Evolutionary conservation across 805 yeast genomes (phyloP).

Genomic region (Candida jianshihensis): DNA sequence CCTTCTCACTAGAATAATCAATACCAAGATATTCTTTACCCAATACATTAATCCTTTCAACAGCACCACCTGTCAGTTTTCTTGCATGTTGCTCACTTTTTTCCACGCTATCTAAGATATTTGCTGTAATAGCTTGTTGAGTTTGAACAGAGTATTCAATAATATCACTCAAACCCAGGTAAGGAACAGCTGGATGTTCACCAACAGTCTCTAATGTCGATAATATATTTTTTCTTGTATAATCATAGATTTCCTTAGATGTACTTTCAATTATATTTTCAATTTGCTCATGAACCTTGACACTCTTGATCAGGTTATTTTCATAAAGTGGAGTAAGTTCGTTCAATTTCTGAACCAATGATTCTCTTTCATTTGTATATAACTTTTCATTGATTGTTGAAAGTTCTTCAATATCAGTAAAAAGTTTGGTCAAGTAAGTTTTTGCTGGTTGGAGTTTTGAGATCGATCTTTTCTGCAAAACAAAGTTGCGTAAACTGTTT

Average conservation of each 20-base stretch:
- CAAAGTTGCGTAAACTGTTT: conserved; percentile 75
- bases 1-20: conserved; percentile 46
- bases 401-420: conserved; percentile 55
- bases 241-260: conserved; percentile 50
- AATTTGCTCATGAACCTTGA: conserved; percentile 48
- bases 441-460: conserved; percentile 92
- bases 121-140: conserved; percentile 58
- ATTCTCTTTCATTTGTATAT: conserved; percentile 41
- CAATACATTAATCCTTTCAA: conserved; percentile 50
- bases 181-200: conserved; percentile 42
- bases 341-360: conserved; percentile 42
- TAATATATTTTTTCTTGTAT: conserved; percentile 47
- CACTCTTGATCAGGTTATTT: conserved; percentile 42
- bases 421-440: conserved; percentile 67
- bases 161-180: conserved; percentile 55
- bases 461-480: conserved; percentile 79
- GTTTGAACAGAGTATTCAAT: conserved; percentile 66
- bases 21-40: conserved; percentile 65
- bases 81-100: conserved; percentile 68
- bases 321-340: conserved; percentile 61
- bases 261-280: conserved; percentile 57
- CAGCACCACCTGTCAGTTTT: conserved; percentile 47
- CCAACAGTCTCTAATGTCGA: conserved; percentile 46
- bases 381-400: conserved; percentile 57
- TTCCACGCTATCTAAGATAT: conserved; percentile 56